Evolutionary conservation across 768 basidiomycete genomes (phyloP).

Genomic region (Boletus patriciae): DNA sequence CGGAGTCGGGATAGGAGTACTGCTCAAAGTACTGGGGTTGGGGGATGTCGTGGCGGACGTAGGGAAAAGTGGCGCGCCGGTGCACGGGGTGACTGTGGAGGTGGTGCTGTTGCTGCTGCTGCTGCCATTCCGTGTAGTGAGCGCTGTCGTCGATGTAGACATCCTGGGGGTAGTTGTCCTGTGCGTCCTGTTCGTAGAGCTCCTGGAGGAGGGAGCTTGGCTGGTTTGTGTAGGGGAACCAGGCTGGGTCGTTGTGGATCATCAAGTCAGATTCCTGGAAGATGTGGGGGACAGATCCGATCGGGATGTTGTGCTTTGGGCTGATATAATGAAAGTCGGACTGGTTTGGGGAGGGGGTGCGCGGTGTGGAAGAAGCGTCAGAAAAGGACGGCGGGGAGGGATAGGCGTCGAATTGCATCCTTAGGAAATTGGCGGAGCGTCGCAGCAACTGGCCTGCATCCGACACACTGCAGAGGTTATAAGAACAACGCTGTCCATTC

Average conservation of each 20-base stretch:
- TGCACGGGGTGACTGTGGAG: constrained; percentile 32
- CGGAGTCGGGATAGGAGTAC: constrained; percentile 40
- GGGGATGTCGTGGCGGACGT: constrained; percentile 68
- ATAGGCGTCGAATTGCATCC: constrained; percentile 63
- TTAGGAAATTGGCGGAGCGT: constrained; percentile 17
- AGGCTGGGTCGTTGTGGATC: constrained; percentile 41
- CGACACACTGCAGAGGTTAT: constrained; percentile 27
- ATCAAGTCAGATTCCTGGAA: constrained; percentile 43
- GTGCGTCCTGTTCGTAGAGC: constrained; percentile 62
- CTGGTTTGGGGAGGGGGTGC: constrained; percentile 67
- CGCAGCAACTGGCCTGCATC: constrained; percentile 21
- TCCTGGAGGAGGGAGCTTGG: constrained; percentile 65
- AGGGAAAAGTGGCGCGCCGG: constrained; percentile 75
- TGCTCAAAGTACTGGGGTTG: constrained; percentile 37
- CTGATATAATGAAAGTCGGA: constrained; percentile 36
- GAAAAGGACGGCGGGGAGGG: constrained; percentile 52
- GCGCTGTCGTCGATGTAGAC: constrained; percentile 38
- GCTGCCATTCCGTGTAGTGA: constrained; percentile 37
- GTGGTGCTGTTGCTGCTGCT: constrained; percentile 39
- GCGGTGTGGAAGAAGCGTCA: constrained; percentile 65
- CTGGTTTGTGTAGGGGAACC: constrained; percentile 34
- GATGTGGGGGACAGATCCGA: constrained; percentile 51
- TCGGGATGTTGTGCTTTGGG: constrained; percentile 40
- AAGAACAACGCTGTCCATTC: constrained; percentile 34
- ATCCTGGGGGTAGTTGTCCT: constrained; percentile 39